These are phyloP conservation scores for Mortierella antarctica DNA, from an alignment of 192 early-diverging fungal species.

Conservation along the genomic window DNA sequence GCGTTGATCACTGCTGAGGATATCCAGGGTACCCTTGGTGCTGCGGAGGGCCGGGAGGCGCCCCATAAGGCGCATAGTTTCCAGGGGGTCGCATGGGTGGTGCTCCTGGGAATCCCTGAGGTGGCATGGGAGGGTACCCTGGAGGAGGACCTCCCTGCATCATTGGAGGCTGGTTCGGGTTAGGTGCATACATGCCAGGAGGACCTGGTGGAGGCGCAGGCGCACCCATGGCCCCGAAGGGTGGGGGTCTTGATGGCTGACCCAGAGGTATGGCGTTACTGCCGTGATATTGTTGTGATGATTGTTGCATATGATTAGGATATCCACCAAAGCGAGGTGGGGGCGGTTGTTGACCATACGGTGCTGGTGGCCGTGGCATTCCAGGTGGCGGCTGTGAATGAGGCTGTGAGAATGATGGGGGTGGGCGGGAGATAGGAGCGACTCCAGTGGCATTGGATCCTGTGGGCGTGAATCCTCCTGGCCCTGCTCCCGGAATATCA, in stretches of 20 bases:
- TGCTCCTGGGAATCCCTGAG: conserved; percentile 18
- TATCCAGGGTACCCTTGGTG: conserved; percentile 41
- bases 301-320: conserved; percentile 33
- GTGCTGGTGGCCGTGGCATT: conserved; percentile 45
- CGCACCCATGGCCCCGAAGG: conserved; percentile 36
- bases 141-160: conserved; percentile 40
- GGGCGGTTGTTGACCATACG: conserved; percentile 27
- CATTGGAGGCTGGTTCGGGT: conserved; percentile 46
- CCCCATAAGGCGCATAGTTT: conserved; percentile 51
- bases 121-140: conserved; percentile 28
- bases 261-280: conserved; percentile 50
- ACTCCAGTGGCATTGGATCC: conserved; percentile 42
- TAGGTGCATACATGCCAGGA: conserved; percentile 46
- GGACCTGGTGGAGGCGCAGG: conserved; percentile 23
- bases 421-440: conserved; percentile 22
- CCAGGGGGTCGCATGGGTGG: conserved; percentile 42
- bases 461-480: conserved; percentile 27
- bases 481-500: conserved; percentile 50
- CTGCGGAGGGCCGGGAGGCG: conserved; percentile 21
- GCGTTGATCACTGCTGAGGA: conserved; percentile 17
- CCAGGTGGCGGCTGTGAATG: conserved; percentile 26
- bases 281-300: conserved; percentile 42
- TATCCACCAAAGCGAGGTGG: conserved; percentile 39
- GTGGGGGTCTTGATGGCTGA: conserved; percentile 41
- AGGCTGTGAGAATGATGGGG: conserved; percentile 33